Evolutionary conservation across 257 asterid genomes (phyloP).

Genomic region (Solanum bukasovii): DNA sequence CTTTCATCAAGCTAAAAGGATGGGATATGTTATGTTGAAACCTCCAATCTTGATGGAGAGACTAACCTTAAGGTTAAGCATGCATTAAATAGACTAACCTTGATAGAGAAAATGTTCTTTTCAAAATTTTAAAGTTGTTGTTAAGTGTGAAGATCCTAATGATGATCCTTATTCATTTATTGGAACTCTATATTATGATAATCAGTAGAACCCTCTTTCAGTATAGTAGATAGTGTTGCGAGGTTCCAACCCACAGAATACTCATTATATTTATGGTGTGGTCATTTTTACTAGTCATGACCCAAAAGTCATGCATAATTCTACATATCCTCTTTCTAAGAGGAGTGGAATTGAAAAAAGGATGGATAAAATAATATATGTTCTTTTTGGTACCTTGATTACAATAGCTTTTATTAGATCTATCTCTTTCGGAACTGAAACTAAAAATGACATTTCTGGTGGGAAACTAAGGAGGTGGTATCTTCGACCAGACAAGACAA

Average conservation of each 20-base stretch:
- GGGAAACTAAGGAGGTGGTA: too few species aligned
- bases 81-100: conserved; percentile 42
- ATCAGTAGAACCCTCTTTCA: conserved; percentile 49
- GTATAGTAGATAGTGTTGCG: conserved; percentile 67
- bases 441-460: too few species aligned
- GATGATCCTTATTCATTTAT: conserved; percentile 81
- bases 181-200: conserved; percentile 48
- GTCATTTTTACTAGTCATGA: conserved; percentile 83
- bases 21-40: conserved; percentile 91
- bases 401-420: too few species aligned
- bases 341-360: too few species aligned
- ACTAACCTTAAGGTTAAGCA: conserved; percentile 80
- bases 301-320: conserved; percentile 79
- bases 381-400: too few species aligned
- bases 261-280: conserved; percentile 42
- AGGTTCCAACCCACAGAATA: conserved; percentile 77
- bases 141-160: conserved; percentile 74
- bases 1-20: conserved; percentile 79
- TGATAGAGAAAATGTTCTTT: conserved; percentile 2
- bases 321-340: conserved; percentile 61
- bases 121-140: conserved; percentile 39
- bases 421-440: too few species aligned
- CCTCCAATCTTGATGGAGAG: conserved; percentile 10
- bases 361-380: too few species aligned
- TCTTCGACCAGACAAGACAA: too few species aligned